These are phyloP conservation scores for Globisporangium acanthophoron DNA, from an alignment of 352 stramenopile genomes.

Conservation along the genomic window DNA sequence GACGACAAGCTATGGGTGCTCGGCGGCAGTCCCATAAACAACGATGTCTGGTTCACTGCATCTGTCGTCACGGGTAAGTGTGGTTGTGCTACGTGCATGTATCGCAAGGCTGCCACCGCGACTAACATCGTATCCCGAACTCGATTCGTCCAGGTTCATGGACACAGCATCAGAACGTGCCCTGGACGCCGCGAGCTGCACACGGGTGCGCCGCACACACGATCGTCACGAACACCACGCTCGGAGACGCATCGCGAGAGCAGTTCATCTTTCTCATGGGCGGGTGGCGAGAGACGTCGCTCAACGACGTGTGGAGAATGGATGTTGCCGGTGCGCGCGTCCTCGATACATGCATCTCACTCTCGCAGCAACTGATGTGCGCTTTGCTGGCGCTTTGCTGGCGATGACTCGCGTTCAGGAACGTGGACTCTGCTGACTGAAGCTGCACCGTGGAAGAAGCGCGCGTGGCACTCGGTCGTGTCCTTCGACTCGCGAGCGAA, in stretches of 20 bases:
- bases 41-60: slow-evolving; percentile 68
- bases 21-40: slow-evolving; percentile 75
- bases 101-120: neutral
- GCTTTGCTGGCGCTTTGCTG: neutral
- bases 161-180: slow-evolving; percentile 34
- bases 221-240: slow-evolving; percentile 39
- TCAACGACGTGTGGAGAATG: slow-evolving; percentile 74
- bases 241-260: slow-evolving; percentile 44
- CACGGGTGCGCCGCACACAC: slow-evolving; percentile 55
- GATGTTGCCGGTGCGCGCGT: slow-evolving; percentile 17
- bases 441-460: slow-evolving; percentile 48
- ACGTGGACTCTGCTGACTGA: slow-evolving; percentile 33
- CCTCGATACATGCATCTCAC: neutral
- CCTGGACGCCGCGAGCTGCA: slow-evolving; percentile 51
- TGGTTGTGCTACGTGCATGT: neutral
- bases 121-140: neutral
- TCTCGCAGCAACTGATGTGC: neutral
- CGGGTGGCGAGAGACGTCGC: slow-evolving; percentile 56
- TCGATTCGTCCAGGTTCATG: slow-evolving; percentile 14
- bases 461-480: slow-evolving; percentile 71
- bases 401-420: slow-evolving; percentile 3
- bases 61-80: slow-evolving; percentile 40
- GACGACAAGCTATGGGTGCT: slow-evolving; percentile 55
- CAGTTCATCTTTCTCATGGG: slow-evolving; percentile 59
- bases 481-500: slow-evolving; percentile 68